Evolutionary conservation across 2,329 filamentous ascomycete species (phyloP).

Genomic region (Fonsecaea monophora): DNA sequence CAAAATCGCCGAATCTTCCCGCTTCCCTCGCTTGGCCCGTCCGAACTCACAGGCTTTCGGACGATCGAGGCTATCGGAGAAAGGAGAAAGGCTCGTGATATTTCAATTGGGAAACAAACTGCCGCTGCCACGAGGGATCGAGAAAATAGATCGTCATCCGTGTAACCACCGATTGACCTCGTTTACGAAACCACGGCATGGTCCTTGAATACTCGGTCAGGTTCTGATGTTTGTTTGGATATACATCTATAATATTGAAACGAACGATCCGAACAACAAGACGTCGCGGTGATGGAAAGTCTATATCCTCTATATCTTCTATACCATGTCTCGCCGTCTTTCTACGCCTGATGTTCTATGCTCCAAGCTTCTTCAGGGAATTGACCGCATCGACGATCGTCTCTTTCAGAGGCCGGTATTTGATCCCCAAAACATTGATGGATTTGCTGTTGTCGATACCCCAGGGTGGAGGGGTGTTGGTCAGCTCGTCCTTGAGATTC

Average conservation of each 20-base stretch:
- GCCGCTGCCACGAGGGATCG: too few species aligned
- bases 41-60: too few species aligned
- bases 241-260: background rate
- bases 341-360: conserved; percentile 32
- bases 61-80: too few species aligned
- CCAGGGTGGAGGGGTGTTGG: conserved; percentile 40
- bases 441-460: conserved; percentile 50
- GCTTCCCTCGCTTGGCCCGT: background rate
- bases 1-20: background rate
- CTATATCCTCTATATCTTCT: background rate
- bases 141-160: too few species aligned
- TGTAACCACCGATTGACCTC: too few species aligned
- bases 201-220: too few species aligned
- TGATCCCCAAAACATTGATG: conserved; percentile 49
- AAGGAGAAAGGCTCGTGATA: too few species aligned
- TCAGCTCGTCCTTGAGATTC: conserved; percentile 22
- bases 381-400: conserved; percentile 53
- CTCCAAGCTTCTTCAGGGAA: conserved; percentile 64
- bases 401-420: conserved; percentile 48
- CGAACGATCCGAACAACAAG: background rate
- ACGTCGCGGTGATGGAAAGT: background rate
- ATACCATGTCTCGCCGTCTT: background rate
- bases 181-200: too few species aligned
- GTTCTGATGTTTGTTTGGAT: too few species aligned
- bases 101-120: too few species aligned